Evolutionary conservation across 257 asterid species (phyloP).

Genomic region (Ilex asprella): DNA sequence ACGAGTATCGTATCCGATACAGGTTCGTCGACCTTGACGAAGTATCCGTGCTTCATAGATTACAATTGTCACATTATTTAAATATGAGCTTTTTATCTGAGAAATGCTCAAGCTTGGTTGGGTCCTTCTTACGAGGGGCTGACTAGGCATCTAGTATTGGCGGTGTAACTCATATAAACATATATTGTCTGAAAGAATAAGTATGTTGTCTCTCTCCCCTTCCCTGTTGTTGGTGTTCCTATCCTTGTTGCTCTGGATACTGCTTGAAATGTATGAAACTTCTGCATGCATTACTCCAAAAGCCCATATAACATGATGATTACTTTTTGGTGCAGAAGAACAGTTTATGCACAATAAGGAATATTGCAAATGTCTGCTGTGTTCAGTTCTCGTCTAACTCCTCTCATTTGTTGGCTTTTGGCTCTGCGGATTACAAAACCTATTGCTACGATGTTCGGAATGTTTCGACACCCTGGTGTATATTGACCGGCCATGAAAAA

Average conservation of each 20-base stretch:
- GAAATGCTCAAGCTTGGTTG: too few species aligned
- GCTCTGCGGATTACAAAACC: constrained; percentile 84
- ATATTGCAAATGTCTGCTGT: constrained; percentile 82
- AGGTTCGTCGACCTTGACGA: too few species aligned
- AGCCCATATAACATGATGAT: constrained; percentile 8
- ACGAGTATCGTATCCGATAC: too few species aligned
- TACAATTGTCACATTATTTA: too few species aligned
- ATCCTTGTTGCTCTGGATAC: constrained; percentile 3
- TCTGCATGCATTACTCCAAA: neutral
- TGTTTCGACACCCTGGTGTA: constrained; percentile 67
- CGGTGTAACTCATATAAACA: too few species aligned
- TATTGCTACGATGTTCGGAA: constrained; percentile 91
- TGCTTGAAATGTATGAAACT: constrained; percentile 4
- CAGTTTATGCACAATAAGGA: constrained; percentile 80
- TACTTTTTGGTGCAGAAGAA: constrained; percentile 60
- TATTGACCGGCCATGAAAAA: constrained; percentile 86
- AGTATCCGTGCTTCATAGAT: too few species aligned
- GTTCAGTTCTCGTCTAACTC: constrained; percentile 82
- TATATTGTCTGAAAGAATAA: too few species aligned
- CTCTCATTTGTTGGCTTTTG: constrained; percentile 64
- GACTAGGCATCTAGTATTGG: too few species aligned
- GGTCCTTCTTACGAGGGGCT: too few species aligned
- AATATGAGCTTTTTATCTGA: too few species aligned
- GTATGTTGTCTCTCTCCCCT: too few species aligned
- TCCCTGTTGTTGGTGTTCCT: constrained; percentile 2